Base-by-base conservation (phyloP, 2,329 filamentous ascomycete species). In the Aspergillus eucalypticola region DNA sequence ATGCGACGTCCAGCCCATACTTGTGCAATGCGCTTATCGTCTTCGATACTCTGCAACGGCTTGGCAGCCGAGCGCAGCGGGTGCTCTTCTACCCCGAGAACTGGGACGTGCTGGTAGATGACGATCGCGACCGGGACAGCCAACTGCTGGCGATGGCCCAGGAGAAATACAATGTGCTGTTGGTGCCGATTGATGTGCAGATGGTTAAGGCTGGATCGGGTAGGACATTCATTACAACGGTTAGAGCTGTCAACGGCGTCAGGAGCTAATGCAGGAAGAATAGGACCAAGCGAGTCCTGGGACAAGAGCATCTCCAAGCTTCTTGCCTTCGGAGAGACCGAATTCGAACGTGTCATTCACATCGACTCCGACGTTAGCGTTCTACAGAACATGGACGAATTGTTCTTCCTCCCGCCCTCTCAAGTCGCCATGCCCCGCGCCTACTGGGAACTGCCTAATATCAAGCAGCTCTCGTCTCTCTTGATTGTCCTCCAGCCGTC, bases 351-450 rank as follows among this genome's bases (percentile, higher is more conserved):
- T 41, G 78, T 87, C 21, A 77, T 87, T 35, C 79, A 82, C 54
- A 74, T 87, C 49, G 85, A 91, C 71, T 88, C 87, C 8, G 88
- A 91, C 68, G 80, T 85, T 21, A 84, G 84, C 1, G 75, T 91
- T 3, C 80, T 89, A 3, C 79, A 87, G 60, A 75, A 80, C 21
- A 83, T 91, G 80, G 89, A 92, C 66, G 88, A 91, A 57, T 80
- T 91, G 0, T 92, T 92, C 75, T 82, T 88, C 27, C 78, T 89
- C 1, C 89, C 89, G 0, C 71, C 77, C 1, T 81, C 83, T 1
- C 78, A 83, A 1, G 82, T 89, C 3, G 88, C 88, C 2, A 88
- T 91, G 83, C 87, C 89, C 1, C 84, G 86, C 32, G 89, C 89
- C 8, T 91, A 91, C 72, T 91, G 89, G 89, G 78, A 86, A 1